Percentiles rank a stretch among this genome's conserved stretches.
Conservation (phyloP, 2,329 filamentous ascomycete species). For the Camillea tinctor region DNA sequence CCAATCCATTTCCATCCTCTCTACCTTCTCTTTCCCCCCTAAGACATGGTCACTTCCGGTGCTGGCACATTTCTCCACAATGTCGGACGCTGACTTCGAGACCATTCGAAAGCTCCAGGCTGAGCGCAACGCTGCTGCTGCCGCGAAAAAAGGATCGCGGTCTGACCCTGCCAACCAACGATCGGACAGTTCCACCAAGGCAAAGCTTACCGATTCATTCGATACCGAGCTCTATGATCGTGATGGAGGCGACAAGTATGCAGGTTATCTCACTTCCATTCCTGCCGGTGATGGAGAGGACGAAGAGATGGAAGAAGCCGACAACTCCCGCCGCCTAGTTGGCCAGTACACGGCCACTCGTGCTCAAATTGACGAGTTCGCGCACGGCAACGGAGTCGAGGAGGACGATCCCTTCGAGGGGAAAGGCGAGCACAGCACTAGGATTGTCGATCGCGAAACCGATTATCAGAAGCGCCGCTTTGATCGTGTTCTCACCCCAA, state of each 20-base stretch:
- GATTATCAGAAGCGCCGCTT: slow-evolving; percentile 97
- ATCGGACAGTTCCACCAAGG: slow-evolving; percentile 81
- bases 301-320: slow-evolving; percentile 72
- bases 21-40: slow-evolving; percentile 11
- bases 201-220: slow-evolving; percentile 84
- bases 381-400: slow-evolving; percentile 78
- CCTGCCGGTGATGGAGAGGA: slow-evolving; percentile 76
- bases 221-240: slow-evolving; percentile 86
- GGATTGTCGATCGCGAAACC: slow-evolving; percentile 89
- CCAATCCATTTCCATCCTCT: not conserved
- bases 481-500: slow-evolving; percentile 82
- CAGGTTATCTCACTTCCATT: slow-evolving; percentile 89
- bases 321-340: slow-evolving; percentile 74
- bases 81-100: slow-evolving; percentile 83
- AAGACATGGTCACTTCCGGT: slow-evolving; percentile 30
- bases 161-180: slow-evolving; percentile 78
- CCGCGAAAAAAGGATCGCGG: slow-evolving; percentile 78
- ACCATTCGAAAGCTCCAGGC: slow-evolving; percentile 83
- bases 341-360: slow-evolving; percentile 95
- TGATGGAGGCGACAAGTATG: slow-evolving; percentile 75
- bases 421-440: slow-evolving; percentile 79
- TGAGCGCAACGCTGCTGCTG: slow-evolving; percentile 82
- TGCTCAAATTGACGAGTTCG: slow-evolving; percentile 92
- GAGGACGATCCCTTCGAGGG: slow-evolving; percentile 87
- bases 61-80: slow-evolving; percentile 39